Evolutionary conservation across 139 green algal genomes (phyloP).

Genomic region (Micractinium conductrix): DNA sequence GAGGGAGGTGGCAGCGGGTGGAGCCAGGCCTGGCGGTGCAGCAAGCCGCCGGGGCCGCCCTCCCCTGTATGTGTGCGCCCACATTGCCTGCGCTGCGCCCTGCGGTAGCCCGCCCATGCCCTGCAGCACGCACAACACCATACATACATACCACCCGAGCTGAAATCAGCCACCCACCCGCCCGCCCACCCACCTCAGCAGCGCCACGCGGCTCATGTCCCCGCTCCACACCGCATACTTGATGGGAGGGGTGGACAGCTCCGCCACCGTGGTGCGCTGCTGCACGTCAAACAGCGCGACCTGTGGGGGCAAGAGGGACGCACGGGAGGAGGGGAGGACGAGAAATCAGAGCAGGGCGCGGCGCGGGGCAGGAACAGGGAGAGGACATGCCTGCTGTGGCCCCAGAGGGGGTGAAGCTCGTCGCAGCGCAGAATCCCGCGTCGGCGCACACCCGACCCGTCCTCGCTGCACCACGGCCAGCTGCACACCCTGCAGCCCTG

Average conservation of each 20-base stretch:
- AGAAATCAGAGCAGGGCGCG: neutral
- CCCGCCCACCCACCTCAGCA: conserved; percentile 67
- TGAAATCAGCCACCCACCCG: neutral
- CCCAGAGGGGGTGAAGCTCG: no score
- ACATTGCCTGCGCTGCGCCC: no score
- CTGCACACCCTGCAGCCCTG: no score
- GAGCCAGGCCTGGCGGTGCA: neutral
- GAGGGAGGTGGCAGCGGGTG: no score
- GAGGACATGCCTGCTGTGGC: no score
- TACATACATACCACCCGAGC: neutral
- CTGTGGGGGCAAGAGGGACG: conserved; percentile 33
- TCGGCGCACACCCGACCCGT: no score
- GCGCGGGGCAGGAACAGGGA: no score
- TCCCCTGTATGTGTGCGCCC: no score
- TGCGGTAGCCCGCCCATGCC: neutral
- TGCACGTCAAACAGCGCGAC: conserved; percentile 98
- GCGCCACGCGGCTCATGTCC: conserved; percentile 94
- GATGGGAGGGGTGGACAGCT: conserved; percentile 90
- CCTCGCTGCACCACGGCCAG: no score
- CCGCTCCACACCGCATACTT: conserved; percentile 99
- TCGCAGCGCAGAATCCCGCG: no score
- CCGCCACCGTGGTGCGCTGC: conserved; percentile 86
- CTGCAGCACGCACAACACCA: neutral
- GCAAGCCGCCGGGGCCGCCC: no score
- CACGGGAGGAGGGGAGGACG: neutral